Conservation (phyloP, 169 alveolate species). For the Besnoitia besnoiti region DNA sequence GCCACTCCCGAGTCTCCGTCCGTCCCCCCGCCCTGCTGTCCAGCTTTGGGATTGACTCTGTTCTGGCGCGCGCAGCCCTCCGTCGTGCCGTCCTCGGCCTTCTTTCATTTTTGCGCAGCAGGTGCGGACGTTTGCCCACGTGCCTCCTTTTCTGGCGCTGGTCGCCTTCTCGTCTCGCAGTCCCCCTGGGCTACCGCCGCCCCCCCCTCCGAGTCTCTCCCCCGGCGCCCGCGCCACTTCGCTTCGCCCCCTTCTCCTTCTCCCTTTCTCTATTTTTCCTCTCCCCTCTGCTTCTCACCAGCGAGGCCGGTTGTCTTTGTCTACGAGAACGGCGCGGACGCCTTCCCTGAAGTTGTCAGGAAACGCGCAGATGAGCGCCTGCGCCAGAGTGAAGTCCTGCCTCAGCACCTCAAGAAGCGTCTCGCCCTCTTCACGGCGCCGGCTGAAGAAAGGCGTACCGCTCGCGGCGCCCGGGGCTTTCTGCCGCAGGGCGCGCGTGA, state of each 20-base stretch:
- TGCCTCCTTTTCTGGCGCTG: too few relatives aligned
- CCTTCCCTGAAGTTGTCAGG: constrained; percentile 72
- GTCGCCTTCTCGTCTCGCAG: too few relatives aligned
- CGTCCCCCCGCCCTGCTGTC: too few relatives aligned
- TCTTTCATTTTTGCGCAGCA: not conserved
- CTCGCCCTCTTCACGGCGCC: not conserved
- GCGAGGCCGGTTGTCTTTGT: constrained; percentile 80
- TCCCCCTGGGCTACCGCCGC: too few relatives aligned
- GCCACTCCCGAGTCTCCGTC: too few relatives aligned
- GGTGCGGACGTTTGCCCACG: too few relatives aligned
- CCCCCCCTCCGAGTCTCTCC: too few relatives aligned
- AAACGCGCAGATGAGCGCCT: not conserved
- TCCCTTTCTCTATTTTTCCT: too few relatives aligned
- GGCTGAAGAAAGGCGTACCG: not conserved
- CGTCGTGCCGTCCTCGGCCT: too few relatives aligned
- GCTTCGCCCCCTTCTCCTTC: too few relatives aligned
- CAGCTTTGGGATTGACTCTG: too few relatives aligned
- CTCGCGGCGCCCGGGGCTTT: not conserved
- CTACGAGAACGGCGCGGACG: constrained; percentile 82
- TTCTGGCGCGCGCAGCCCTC: not conserved
- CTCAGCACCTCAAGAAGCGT: not conserved
- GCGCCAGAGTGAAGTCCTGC: not conserved
- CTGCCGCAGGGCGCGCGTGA: not conserved
- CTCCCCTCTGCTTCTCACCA: constrained; percentile 72
- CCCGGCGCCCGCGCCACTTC: too few relatives aligned